Evolutionary conservation across 1,284 basidiomycete genomes (phyloP).

Genomic region (Stygiomarasmius scandens): DNA sequence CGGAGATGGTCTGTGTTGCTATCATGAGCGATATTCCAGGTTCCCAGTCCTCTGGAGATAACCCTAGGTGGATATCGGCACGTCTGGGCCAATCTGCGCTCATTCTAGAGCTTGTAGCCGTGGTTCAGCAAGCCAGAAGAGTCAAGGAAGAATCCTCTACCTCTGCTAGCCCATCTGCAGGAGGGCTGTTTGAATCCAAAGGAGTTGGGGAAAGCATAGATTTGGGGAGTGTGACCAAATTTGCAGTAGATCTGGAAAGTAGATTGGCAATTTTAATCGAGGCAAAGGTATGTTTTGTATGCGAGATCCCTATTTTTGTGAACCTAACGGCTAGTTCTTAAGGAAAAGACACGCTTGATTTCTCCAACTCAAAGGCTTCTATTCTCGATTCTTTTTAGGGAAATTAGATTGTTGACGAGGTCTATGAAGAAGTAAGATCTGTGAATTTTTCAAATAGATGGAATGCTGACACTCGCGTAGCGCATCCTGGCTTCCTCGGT

Average conservation of each 20-base stretch:
- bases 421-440: constrained; percentile 66
- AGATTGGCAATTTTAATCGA: constrained; percentile 62
- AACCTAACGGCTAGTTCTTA: neutral
- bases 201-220: neutral
- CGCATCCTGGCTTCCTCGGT: constrained; percentile 56
- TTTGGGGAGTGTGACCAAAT: constrained; percentile 45
- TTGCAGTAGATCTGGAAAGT: constrained; percentile 59
- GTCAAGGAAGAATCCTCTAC: constrained; percentile 41
- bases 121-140: constrained; percentile 43
- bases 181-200: no score
- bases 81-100: constrained; percentile 69
- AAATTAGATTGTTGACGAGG: constrained; percentile 60
- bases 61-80: constrained; percentile 43
- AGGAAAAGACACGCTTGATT: constrained; percentile 56
- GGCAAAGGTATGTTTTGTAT: constrained; percentile 49
- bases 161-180: no score
- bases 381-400: constrained; percentile 59
- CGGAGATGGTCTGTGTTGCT: constrained; percentile 78
- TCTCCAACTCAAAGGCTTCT: constrained; percentile 60
- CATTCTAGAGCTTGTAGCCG: constrained; percentile 63
- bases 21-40: constrained; percentile 56
- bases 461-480: constrained; percentile 34
- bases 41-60: constrained; percentile 16
- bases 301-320: neutral
- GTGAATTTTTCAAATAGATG: constrained; percentile 24